Percentiles rank a stretch among this genome's conserved stretches.
phyloP scores from a whole-genome alignment of 805 yeast genomes.

The Lipomyces starkeyi region DNA sequence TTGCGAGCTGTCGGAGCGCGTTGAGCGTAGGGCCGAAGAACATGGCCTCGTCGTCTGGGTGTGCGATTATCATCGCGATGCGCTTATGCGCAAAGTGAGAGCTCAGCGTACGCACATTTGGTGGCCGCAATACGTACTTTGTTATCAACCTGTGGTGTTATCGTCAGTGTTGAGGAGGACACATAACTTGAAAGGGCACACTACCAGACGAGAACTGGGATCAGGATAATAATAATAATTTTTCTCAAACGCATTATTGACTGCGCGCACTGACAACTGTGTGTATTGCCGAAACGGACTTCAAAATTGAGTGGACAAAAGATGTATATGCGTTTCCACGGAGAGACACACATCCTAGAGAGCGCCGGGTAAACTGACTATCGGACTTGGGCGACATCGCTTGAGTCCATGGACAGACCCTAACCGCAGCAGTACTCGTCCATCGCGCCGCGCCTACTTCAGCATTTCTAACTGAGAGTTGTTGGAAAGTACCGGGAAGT shows the following conservation, averaged over 20 bases:
- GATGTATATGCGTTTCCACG: too few species aligned
- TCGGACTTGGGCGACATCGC: slow-evolving; percentile 18
- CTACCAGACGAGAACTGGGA: slow-evolving; percentile 16
- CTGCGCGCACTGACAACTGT: background rate
- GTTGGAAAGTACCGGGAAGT: too few species aligned
- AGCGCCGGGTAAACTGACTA: background rate
- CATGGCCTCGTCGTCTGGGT: slow-evolving; percentile 99
- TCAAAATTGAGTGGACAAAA: too few species aligned
- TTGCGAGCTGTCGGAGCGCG: slow-evolving; percentile 48
- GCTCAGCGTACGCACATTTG: slow-evolving; percentile 14
- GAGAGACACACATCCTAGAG: too few species aligned
- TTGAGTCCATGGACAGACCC: background rate
- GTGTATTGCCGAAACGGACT: background rate
- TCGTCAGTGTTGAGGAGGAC: background rate
- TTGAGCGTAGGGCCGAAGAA: slow-evolving; percentile 84
- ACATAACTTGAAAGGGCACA: background rate
- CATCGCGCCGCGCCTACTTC: slow-evolving; percentile 14
- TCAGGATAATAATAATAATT: slow-evolving; percentile 6
- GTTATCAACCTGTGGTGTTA: slow-evolving; percentile 15
- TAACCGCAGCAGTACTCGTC: background rate
- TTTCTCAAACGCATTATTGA: slow-evolving; percentile 20
- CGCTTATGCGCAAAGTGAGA: slow-evolving; percentile 22
- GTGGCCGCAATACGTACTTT: slow-evolving; percentile 18
- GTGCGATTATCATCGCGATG: slow-evolving; percentile 69
- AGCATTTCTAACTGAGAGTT: too few species aligned